Evolutionary conservation across 495 filamentous ascomycete genomes (phyloP), one percentile per base, ranked within the genome.

Genomic region (Astrothelium subdiscretum): DNA sequence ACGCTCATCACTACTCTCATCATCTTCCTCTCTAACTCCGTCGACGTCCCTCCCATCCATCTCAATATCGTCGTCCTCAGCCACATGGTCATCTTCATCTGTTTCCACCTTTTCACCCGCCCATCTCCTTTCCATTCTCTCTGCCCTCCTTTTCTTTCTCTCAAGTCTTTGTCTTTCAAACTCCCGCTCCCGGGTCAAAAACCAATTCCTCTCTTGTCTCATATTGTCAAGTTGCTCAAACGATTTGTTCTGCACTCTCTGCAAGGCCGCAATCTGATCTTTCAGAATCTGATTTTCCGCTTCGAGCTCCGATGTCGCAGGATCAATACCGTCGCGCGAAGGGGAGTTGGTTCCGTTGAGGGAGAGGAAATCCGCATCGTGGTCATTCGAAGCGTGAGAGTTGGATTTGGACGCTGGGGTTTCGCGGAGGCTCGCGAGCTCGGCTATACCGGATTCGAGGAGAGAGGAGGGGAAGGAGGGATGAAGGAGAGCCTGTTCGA

Each of bases 391-490:
- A 26, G n/a, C 60, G 32, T 22, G 54, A 58, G 26, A 63, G n/a
- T 31, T 60, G 29, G 31, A 62, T 31, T 38, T 57, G 32, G 58
- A 62, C 8, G 58, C 24, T n/a, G 65, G 61, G 2, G 57, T 15
- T 11, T 32, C 32, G n/a, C 48, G 26, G 66, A 69, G 75, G 10
- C 74, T 57, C 29, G 76, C 75, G 10, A 85, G 73, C 68, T 84
- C 81, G 10, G 76, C 76, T 18, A 84, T 73, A 31, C 81, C 77
- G 59, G 83, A 79, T 59, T 85, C 81, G 11, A 86, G 70, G 68
- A 85, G 71, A 18, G 70, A 71, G 6, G 69, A 62, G 3, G 83
- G 81, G 67, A 85, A 84, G 18, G 67, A 76, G 11, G 81, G 68
- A 62, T 83, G 79, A 8, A 73, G 75, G 26, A 87, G 74, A 0